Percentiles rank a stretch among this genome's conserved stretches.
Evolutionary conservation across 371 early-diverging fungal genomes (phyloP).

Genomic region (Blakeslea trispora): DNA sequence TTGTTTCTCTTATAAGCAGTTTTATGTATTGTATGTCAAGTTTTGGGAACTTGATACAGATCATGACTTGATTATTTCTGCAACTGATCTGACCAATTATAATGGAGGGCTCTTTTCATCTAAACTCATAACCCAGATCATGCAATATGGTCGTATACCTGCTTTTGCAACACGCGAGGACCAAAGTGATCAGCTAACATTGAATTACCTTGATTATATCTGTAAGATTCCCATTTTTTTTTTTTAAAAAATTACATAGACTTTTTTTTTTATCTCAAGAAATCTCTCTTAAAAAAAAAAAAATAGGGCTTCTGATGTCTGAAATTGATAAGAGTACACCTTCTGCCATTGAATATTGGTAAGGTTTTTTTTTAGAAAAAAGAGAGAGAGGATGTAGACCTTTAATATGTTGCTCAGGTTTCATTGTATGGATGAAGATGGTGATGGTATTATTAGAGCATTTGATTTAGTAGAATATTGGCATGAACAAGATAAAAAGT

Average conservation of each 20-base stretch:
- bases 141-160: constrained; percentile 46
- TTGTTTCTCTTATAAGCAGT: constrained; percentile 94
- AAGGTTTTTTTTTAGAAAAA: constrained; percentile 3
- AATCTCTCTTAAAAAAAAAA: too few relatives aligned
- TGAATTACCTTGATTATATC: constrained; percentile 63
- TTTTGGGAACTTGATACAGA: constrained; percentile 90
- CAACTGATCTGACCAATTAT: constrained; percentile 66
- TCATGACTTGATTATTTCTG: constrained; percentile 70
- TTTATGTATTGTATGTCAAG: constrained; percentile 95
- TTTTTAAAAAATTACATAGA: too few relatives aligned
- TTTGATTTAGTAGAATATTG: constrained; percentile 86
- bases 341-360: constrained; percentile 88
- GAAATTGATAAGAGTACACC: constrained; percentile 83
- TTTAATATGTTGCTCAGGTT: too few relatives aligned
- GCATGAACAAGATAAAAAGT: constrained; percentile 72
- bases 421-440: constrained; percentile 87
- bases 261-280: too few relatives aligned
- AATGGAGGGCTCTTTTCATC: constrained; percentile 62
- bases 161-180: constrained; percentile 24
- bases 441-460: constrained; percentile 83
- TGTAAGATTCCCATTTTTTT: constrained; percentile 33
- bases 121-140: constrained; percentile 62
- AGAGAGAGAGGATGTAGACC: background rate
- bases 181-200: constrained; percentile 10
- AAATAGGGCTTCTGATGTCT: constrained; percentile 84